Conservation (phyloP, 441 rosid species). For the Gossypium lobatum region DNA sequence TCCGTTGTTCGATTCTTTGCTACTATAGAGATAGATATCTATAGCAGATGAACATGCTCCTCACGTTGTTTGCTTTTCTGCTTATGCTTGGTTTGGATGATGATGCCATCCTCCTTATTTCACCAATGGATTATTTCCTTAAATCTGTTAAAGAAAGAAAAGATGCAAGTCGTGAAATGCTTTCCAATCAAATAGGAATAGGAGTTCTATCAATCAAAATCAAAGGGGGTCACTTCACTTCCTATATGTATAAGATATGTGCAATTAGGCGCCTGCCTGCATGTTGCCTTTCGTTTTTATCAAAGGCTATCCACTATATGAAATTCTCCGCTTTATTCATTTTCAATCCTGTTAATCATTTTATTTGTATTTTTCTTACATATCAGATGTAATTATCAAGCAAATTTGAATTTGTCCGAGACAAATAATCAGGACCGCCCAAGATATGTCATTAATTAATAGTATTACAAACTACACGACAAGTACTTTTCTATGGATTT, state of each 20-base stretch:
- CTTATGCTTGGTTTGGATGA: neutral
- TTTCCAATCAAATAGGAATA: neutral
- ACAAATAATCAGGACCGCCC: neutral
- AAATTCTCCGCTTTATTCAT: neutral
- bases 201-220: neutral
- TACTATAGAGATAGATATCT: neutral
- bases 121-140: neutral
- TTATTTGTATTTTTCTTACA: neutral
- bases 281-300: neutral
- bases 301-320: no score
- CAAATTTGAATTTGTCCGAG: neutral
- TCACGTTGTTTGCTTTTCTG: neutral
- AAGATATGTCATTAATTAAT: neutral
- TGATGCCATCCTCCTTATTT: neutral
- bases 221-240: neutral
- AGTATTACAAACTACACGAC: neutral
- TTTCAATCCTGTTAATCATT: neutral
- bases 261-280: neutral
- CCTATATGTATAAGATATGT: neutral
- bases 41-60: neutral
- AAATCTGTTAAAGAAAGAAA: no score
- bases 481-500: neutral
- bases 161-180: neutral
- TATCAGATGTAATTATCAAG: neutral
- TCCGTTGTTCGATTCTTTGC: neutral